Evolutionary conservation across 2,329 filamentous ascomycete species (phyloP).

Genomic region (Pseudocercospora crystallina): DNA sequence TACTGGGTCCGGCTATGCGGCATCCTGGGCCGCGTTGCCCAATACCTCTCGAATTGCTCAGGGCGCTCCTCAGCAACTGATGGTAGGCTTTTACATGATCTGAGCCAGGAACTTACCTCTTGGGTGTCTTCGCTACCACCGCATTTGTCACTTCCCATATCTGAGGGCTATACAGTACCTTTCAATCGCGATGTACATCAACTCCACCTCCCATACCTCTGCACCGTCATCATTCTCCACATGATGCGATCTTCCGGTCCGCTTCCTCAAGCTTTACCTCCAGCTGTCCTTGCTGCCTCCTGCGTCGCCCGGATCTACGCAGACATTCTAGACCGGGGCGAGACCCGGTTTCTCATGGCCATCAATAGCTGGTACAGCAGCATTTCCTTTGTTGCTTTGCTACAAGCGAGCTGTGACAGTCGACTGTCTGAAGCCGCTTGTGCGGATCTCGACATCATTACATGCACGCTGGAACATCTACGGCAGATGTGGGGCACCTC

Average conservation of each 20-base stretch:
- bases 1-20: conserved; percentile 8
- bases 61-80: not conserved
- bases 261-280: conserved; percentile 4
- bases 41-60: not conserved
- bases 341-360: conserved; percentile 6
- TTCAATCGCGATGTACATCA: conserved; percentile 7
- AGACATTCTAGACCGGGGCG: conserved; percentile 4
- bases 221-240: conserved; percentile 4
- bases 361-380: conserved; percentile 9
- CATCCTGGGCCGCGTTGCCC: conserved; percentile 1
- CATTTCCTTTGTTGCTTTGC: not conserved
- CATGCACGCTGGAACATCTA: conserved; percentile 1
- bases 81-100: too few species aligned
- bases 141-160: not conserved
- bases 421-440: not conserved
- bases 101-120: conserved; percentile 2
- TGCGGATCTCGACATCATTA: conserved; percentile 5
- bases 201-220: conserved; percentile 6
- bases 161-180: not conserved
- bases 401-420: conserved; percentile 1
- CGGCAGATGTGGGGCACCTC: conserved; percentile 5
- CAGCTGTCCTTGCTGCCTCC: conserved; percentile 6
- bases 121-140: conserved; percentile 1
- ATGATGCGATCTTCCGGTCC: not conserved
- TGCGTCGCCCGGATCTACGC: conserved; percentile 5